phyloP scores from a whole-genome alignment of 176 grass and related monocot genomes.

The Musa beccarii region DNA sequence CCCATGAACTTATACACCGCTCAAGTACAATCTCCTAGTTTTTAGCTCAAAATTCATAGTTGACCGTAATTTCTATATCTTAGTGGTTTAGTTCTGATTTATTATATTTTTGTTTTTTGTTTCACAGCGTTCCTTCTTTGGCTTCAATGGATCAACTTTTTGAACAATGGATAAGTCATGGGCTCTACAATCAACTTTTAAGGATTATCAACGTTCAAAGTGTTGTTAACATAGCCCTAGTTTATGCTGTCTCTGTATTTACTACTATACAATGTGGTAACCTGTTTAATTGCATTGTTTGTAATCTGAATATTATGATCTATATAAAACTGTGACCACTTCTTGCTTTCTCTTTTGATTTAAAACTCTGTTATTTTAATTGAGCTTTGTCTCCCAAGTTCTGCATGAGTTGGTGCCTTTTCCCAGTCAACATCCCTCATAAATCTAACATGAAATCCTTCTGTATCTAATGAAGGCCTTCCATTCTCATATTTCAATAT shows the following conservation, averaged over 20 bases:
- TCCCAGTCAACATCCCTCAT: neutral
- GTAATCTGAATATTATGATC: neutral
- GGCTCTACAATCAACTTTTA: neutral
- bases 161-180: neutral
- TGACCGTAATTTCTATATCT: neutral
- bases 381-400: neutral
- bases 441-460: neutral
- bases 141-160: constrained; percentile 17
- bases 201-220: neutral
- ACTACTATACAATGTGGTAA: neutral
- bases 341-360: neutral
- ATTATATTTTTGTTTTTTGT: neutral
- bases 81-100: neutral
- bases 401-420: neutral
- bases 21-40: too few relatives aligned
- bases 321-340: neutral
- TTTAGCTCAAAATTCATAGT: neutral
- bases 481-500: neutral
- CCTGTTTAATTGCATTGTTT: neutral
- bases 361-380: neutral
- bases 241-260: neutral
- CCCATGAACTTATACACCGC: too few relatives aligned
- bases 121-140: constrained; percentile 12
- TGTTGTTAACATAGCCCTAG: neutral
- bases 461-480: neutral